Percentiles rank a stretch among this genome's conserved stretches.
Evolutionary conservation across 257 asterid genomes (phyloP).

Genomic region (Fraxinus anomala): DNA sequence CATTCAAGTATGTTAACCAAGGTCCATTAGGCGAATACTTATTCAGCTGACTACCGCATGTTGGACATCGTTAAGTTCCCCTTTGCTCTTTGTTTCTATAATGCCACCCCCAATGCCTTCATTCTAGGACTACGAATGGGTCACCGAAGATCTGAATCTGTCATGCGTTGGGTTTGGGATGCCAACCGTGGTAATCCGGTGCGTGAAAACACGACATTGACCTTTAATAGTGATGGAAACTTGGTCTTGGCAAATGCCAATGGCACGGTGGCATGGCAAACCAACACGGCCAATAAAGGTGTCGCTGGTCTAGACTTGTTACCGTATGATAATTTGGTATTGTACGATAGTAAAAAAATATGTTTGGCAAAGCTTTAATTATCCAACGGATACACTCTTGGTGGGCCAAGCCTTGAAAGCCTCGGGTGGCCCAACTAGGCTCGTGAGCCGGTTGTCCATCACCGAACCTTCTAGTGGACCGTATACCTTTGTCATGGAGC

Average conservation of each 20-base stretch:
- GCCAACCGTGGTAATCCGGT: conserved; percentile 33
- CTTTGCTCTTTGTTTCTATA: conserved; percentile 32
- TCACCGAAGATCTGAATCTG: conserved; percentile 21
- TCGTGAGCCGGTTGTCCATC: conserved; percentile 30
- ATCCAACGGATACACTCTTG: conserved; percentile 37
- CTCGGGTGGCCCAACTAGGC: conserved; percentile 18
- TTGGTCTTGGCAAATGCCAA: conserved; percentile 33
- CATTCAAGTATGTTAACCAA: conserved; percentile 34
- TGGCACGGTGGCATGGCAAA: conserved; percentile 33
- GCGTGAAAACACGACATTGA: conserved; percentile 34
- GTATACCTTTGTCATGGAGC: conserved; percentile 25
- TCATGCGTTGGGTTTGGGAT: conserved; percentile 42
- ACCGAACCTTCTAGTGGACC: conserved; percentile 32
- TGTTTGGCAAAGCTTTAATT: conserved; percentile 41
- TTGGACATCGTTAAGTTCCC: conserved; percentile 24
- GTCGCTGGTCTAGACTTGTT: conserved; percentile 29
- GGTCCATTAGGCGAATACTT: conserved; percentile 34
- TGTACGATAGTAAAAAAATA: conserved; percentile 22
- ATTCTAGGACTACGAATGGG: conserved; percentile 42
- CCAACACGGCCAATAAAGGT: conserved; percentile 31
- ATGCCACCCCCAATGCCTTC: conserved; percentile 35
- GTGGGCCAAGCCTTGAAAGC: conserved; percentile 36
- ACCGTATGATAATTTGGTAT: conserved; percentile 33
- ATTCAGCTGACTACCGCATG: conserved; percentile 22
- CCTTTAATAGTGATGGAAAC: conserved; percentile 32